Evolutionary conservation across 78 protist genomes (phyloP).

Genomic region (Anaeramoeba ignava): DNA sequence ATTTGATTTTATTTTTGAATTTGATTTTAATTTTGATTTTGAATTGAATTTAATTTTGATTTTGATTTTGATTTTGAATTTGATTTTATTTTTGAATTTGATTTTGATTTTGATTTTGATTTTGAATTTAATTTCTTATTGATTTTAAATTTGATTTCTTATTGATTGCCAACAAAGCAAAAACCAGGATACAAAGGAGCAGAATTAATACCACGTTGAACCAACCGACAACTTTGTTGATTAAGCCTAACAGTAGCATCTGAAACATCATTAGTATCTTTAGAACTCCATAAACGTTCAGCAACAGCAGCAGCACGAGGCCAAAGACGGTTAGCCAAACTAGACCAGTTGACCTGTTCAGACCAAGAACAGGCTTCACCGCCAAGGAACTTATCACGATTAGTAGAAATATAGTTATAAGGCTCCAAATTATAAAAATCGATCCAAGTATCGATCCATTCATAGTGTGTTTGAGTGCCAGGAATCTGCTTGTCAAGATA

Average conservation of each 20-base stretch:
- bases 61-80: neutral
- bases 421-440: neutral
- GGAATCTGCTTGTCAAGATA: constrained; percentile 3
- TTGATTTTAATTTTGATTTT: neutral
- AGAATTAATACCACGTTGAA: neutral
- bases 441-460: constrained; percentile 10
- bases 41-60: neutral
- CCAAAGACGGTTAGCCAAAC: neutral
- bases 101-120: too few relatives aligned
- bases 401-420: neutral
- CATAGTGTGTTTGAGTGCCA: neutral
- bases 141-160: too few relatives aligned
- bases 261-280: neutral
- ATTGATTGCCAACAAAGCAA: neutral
- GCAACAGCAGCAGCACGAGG: neutral
- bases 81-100: too few relatives aligned
- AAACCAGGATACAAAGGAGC: neutral
- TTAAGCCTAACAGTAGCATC: neutral
- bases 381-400: neutral
- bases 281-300: neutral
- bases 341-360: neutral
- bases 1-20: neutral
- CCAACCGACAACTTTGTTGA: neutral
- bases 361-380: constrained; percentile 5
- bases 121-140: too few relatives aligned